Percentiles rank a stretch among this genome's conserved stretches.
phyloP scores from a whole-genome alignment of 192 early-diverging fungal genomes.

The Funneliformis geosporum region DNA sequence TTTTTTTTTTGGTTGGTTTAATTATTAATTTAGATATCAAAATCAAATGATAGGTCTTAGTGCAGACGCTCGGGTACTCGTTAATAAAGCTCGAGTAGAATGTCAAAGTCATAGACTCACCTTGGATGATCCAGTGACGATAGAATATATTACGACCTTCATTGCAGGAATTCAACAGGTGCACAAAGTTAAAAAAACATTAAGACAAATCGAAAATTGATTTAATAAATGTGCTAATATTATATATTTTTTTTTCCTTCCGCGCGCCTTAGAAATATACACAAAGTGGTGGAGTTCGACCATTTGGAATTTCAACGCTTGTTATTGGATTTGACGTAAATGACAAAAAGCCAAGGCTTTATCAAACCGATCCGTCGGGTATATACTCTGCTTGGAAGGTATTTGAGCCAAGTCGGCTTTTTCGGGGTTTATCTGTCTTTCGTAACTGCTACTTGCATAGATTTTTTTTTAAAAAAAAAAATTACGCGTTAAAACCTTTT shows the following conservation, averaged over 20 bases:
- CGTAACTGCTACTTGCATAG: too few relatives aligned
- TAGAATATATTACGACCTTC: slow-evolving; percentile 97
- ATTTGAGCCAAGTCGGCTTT: slow-evolving; percentile 2
- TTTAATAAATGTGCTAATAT: too few relatives aligned
- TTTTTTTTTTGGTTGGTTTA: not conserved
- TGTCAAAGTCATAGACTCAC: slow-evolving; percentile 97
- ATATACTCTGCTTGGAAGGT: slow-evolving; percentile 98
- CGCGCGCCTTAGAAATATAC: slow-evolving; percentile 80
- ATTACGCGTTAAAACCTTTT: not conserved
- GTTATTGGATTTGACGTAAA: slow-evolving; percentile 93
- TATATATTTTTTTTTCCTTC: not conserved
- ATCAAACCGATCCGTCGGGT: slow-evolving; percentile 98
- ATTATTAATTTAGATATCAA: not conserved
- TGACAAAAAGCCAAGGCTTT: slow-evolving; percentile 84
- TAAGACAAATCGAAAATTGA: not conserved
- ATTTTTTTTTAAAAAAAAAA: not conserved
- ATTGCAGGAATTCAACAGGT: slow-evolving; percentile 97
- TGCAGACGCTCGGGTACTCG: slow-evolving; percentile 94
- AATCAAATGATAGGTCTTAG: slow-evolving; percentile 66
- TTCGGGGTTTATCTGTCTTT: not conserved
- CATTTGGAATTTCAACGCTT: slow-evolving; percentile 97
- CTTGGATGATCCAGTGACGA: slow-evolving; percentile 94
- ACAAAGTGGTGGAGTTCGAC: slow-evolving; percentile 96
- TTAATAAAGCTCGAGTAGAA: slow-evolving; percentile 96
- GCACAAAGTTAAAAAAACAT: slow-evolving; percentile 2